These are phyloP conservation scores for Batkoa obscura DNA, from an alignment of 371 early-diverging fungal species.

Conservation along the genomic window DNA sequence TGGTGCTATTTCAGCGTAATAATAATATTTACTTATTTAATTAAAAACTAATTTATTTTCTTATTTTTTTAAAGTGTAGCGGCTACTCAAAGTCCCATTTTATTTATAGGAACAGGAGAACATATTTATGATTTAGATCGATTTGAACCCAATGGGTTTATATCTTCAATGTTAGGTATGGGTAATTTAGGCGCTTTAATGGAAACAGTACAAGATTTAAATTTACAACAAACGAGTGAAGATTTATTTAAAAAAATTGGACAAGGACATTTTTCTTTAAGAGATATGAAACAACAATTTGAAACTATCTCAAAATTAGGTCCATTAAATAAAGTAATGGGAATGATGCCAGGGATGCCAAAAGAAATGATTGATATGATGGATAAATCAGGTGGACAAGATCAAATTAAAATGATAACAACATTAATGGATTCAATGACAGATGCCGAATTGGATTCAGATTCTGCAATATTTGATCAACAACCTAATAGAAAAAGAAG, in stretches of 20 bases:
- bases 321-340: constrained; percentile 87
- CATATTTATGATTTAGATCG: constrained; percentile 93
- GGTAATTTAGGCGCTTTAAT: constrained; percentile 90
- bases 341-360: constrained; percentile 95
- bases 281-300: constrained; percentile 95
- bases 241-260: constrained; percentile 86
- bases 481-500: constrained; percentile 65
- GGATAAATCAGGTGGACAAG: constrained; percentile 55
- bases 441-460: constrained; percentile 79
- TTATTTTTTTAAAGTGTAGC: constrained; percentile 49
- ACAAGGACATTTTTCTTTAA: constrained; percentile 82
- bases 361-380: constrained; percentile 55
- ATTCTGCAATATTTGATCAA: constrained; percentile 67
- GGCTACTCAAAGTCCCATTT: constrained; percentile 91
- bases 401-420: constrained; percentile 69
- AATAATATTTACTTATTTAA: constrained; percentile 3
- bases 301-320: constrained; percentile 89
- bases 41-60: background rate
- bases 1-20: constrained; percentile 94
- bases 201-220: constrained; percentile 85
- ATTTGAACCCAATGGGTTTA: constrained; percentile 87
- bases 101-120: constrained; percentile 98
- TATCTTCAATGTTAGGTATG: constrained; percentile 93
- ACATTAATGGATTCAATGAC: constrained; percentile 97
- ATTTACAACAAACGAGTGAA: constrained; percentile 60